A percentile compares a stretch with the other conserved stretches of the same genome.
phyloP scores from a whole-genome alignment of 352 stramenopile genomes.

The Pelagophyceae sp. region DNA sequence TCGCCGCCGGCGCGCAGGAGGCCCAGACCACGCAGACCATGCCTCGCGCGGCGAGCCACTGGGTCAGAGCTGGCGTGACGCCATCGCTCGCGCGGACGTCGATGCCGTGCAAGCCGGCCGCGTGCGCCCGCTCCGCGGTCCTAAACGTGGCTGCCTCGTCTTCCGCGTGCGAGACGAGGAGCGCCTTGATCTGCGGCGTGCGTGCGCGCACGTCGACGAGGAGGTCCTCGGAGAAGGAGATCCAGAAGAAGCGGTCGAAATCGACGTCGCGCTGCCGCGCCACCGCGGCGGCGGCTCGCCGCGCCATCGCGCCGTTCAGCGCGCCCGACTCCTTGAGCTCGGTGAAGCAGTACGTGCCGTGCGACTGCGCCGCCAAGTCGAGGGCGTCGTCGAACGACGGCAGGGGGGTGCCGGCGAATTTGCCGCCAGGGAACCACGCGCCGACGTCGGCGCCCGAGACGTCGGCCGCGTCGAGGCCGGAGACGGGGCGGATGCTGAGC shows the following conservation, averaged over 20 bases:
- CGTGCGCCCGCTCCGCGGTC: no score
- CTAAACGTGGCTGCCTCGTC: no score
- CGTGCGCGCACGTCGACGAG: no score
- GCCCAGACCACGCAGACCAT: neutral
- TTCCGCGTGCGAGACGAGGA: no score
- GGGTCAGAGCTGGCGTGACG: neutral
- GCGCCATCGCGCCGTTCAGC: no score
- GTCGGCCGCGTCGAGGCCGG: neutral
- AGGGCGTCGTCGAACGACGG: neutral
- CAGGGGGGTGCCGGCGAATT: neutral
- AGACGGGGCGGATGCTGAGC: neutral
- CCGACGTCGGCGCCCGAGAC: neutral
- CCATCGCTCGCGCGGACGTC: neutral
- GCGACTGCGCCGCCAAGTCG: no score
- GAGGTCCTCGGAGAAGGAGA: no score
- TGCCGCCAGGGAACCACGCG: neutral
- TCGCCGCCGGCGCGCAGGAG: neutral
- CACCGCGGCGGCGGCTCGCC: no score
- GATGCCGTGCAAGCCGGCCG: neutral
- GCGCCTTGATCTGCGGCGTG: no score
- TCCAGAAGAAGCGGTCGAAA: no score
- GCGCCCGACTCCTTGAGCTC: constrained; percentile 1
- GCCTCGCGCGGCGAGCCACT: neutral
- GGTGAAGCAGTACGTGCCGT: neutral
- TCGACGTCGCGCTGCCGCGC: no score